Conservation (phyloP, 257 asterid species). For the Ligustrum vulgare region DNA sequence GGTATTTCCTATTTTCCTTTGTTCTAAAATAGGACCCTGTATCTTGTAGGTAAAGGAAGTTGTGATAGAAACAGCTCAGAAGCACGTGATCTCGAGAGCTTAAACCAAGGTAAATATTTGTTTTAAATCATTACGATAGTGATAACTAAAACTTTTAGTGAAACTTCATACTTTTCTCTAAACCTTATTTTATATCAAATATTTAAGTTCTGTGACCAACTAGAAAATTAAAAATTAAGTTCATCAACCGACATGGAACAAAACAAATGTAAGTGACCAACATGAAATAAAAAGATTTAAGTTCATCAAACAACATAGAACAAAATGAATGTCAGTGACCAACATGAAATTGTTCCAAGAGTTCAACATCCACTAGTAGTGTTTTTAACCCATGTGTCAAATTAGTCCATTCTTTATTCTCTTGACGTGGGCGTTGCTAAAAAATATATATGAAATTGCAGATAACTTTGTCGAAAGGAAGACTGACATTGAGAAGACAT, state of each 20-base stretch:
- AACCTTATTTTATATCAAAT: too few relatives aligned
- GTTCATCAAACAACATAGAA: neutral
- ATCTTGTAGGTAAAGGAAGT: slow-evolving; percentile 22
- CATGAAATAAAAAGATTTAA: neutral
- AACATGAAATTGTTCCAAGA: neutral
- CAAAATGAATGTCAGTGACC: neutral
- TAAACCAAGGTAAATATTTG: slow-evolving; percentile 1
- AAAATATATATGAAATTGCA: neutral
- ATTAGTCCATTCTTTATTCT: slow-evolving; percentile 1
- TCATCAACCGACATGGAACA: neutral
- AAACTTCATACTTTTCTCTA: neutral
- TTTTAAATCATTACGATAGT: neutral
- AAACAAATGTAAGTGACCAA: neutral
- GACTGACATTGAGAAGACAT: neutral
- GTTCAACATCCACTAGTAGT: neutral
- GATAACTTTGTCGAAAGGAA: neutral
- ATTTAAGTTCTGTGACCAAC: neutral
- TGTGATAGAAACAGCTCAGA: neutral
- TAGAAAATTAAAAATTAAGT: neutral
- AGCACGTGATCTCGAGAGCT: slow-evolving; percentile 21
- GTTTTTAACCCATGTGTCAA: neutral
- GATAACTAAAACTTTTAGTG: neutral
- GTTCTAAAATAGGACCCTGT: neutral
- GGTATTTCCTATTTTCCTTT: neutral
- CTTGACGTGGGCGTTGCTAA: neutral